phyloP scores from a whole-genome alignment of 2,329 filamentous ascomycete genomes.

The Phaeosphaeria sp. region DNA sequence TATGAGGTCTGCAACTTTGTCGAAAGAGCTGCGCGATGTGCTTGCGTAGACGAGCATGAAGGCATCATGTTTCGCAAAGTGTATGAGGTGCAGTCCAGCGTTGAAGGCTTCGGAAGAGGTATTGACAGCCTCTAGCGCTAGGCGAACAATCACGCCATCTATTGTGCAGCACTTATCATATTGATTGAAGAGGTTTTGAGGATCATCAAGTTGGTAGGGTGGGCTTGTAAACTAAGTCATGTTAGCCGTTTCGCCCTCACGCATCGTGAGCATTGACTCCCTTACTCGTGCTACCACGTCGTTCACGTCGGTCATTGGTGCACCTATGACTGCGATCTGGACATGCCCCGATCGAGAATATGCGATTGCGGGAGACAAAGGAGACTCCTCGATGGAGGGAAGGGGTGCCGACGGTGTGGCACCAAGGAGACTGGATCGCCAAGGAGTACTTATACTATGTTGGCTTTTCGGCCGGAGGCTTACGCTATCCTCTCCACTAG shows the following conservation, averaged over 20 bases:
- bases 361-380: background rate
- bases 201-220: too few species aligned
- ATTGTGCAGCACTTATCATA: too few species aligned
- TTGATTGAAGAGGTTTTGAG: too few species aligned
- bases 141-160: too few species aligned
- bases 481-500: background rate
- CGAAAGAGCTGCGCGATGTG: background rate
- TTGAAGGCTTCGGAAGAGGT: background rate
- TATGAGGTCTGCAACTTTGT: background rate
- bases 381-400: background rate
- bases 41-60: background rate
- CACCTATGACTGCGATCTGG: background rate
- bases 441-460: background rate
- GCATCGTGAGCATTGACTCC: too few species aligned
- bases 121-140: background rate
- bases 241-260: too few species aligned
- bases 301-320: background rate
- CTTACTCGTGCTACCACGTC: background rate
- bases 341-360: background rate
- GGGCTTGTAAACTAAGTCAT: too few species aligned
- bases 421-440: background rate
- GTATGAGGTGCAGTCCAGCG: background rate
- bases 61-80: background rate
- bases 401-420: background rate
- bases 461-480: background rate